Evolutionary conservation across 192 early-diverging fungal genomes (phyloP), one percentile per base, ranked within the genome.

Genomic region (Backusella circina): DNA sequence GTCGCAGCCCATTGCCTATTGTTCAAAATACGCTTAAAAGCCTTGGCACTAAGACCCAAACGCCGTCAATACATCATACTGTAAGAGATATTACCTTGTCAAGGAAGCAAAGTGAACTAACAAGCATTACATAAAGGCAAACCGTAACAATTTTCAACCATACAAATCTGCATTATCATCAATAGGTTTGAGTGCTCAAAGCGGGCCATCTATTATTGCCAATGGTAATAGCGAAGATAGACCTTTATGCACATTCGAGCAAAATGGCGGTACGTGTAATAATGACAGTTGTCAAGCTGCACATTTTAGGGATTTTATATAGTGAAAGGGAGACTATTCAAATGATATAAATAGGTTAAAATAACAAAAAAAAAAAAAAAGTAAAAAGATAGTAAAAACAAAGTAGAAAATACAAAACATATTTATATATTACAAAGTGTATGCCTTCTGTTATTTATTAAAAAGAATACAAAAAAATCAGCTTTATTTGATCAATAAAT

Each of bases 181-280:
- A 61, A 28, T 61, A 61, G 54, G 54, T 0, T 12, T 61, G 54
- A 26, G 54, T 61, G 41, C 12, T 15, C 41, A 44, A 12, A 44
- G 10, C 41, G 15, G 41, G 15, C 54, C 54, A 13, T 47, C 44
- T 47, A 5, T 16, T 47, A n/a, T 47, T 47, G 2, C 44, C 6
- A 47, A 18, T 5, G 5, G 54, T 61, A 28, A 28, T 26, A 61
- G 54, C 13, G 23, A 61, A 26, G 54, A 61, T 61, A 61, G 13
- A 28, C 54, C 54, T 28, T 61, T 61, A 28, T 61, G 54, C 26
- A 61, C 54, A 4, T 61, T 61, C 26, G 54, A 61, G 54, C 54
- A 61, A 26, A 61, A 61, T 61, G 54, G 54, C 54, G 54, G 54
- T 61, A 61, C 54, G 54, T 61, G 54, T 61, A 61, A 61, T 61